Percentiles rank a stretch among this genome's conserved stretches.
These are phyloP conservation scores for Naganishia sp. DNA, from an alignment of 1,284 basidiomycete genomes.

Conservation along the genomic window DNA sequence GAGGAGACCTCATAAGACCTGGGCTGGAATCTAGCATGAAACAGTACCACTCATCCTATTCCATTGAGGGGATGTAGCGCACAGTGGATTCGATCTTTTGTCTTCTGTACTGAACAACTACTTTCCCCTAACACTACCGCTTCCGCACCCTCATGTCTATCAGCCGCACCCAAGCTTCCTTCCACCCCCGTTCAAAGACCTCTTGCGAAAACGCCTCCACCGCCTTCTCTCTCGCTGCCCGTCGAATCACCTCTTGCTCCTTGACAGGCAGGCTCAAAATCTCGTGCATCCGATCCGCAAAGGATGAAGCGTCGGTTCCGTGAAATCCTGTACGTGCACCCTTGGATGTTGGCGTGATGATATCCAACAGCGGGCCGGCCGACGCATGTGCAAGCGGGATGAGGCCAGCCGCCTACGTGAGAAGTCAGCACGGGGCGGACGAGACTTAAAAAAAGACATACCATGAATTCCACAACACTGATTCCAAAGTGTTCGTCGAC, in stretches of 20 bases:
- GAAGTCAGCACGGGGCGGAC: slow-evolving; percentile 4
- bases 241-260: slow-evolving; percentile 65
- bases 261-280: slow-evolving; percentile 64
- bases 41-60: too few relatives aligned
- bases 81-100: too few relatives aligned
- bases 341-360: slow-evolving; percentile 76
- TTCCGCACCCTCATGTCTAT: slow-evolving; percentile 12
- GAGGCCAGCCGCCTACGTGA: slow-evolving; percentile 80
- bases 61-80: too few relatives aligned
- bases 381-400: slow-evolving; percentile 91
- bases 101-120: too few relatives aligned
- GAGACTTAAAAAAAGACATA: slow-evolving; percentile 49
- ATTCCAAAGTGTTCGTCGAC: slow-evolving; percentile 99
- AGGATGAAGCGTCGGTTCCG: slow-evolving; percentile 68
- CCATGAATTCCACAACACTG: slow-evolving; percentile 97
- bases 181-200: slow-evolving; percentile 75
- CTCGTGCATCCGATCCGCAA: slow-evolving; percentile 68
- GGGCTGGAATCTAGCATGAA: too few relatives aligned
- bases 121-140: not conserved
- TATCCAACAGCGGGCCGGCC: slow-evolving; percentile 87
- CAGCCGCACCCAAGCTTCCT: slow-evolving; percentile 43
- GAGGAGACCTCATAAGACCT: too few relatives aligned
- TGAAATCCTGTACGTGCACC: slow-evolving; percentile 75
- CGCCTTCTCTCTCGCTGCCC: slow-evolving; percentile 69
- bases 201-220: slow-evolving; percentile 71